These are phyloP conservation scores for Neotropicomus parvogracilis DNA, from an alignment of 1,284 basidiomycete species.

Conservation along the genomic window DNA sequence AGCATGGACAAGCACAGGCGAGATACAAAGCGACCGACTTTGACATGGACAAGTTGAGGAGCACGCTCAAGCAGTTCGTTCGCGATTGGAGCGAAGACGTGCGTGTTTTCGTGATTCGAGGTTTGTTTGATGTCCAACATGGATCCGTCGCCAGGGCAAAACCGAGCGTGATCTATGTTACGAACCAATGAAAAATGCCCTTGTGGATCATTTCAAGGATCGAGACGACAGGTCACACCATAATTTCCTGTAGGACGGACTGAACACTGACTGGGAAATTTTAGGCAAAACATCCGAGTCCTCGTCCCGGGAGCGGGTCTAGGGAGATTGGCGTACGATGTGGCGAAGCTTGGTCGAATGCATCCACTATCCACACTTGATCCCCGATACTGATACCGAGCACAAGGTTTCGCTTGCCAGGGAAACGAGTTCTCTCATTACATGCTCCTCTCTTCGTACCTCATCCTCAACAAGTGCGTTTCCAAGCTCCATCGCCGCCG, in stretches of 20 bases:
- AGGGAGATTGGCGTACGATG: slow-evolving; percentile 81
- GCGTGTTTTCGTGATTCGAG: slow-evolving; percentile 11
- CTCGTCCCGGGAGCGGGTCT: slow-evolving; percentile 88
- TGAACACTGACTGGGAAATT: slow-evolving; percentile 1
- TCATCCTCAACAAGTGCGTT: slow-evolving; percentile 72
- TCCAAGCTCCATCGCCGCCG: background rate
- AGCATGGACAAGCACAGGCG: slow-evolving; percentile 12
- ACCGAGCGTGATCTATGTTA: slow-evolving; percentile 77
- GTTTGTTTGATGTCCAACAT: background rate
- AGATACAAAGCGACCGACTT: slow-evolving; percentile 56
- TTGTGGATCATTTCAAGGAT: slow-evolving; percentile 61
- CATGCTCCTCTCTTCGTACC: slow-evolving; percentile 84
- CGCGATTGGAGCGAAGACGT: slow-evolving; percentile 88
- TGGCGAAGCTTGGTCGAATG: slow-evolving; percentile 70
- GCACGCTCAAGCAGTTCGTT: slow-evolving; percentile 87
- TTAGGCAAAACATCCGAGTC: slow-evolving; percentile 60
- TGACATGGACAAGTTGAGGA: slow-evolving; percentile 84
- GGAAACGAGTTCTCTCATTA: slow-evolving; percentile 94
- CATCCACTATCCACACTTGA: background rate
- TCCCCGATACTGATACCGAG: background rate
- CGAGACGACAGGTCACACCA: slow-evolving; percentile 48
- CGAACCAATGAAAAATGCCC: slow-evolving; percentile 71
- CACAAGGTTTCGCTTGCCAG: slow-evolving; percentile 76
- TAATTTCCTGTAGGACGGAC: background rate
- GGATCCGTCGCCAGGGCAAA: slow-evolving; percentile 50